Base-by-base conservation (phyloP, 2,329 filamentous ascomycete genomes). In the Colletotrichum aenigma region DNA sequence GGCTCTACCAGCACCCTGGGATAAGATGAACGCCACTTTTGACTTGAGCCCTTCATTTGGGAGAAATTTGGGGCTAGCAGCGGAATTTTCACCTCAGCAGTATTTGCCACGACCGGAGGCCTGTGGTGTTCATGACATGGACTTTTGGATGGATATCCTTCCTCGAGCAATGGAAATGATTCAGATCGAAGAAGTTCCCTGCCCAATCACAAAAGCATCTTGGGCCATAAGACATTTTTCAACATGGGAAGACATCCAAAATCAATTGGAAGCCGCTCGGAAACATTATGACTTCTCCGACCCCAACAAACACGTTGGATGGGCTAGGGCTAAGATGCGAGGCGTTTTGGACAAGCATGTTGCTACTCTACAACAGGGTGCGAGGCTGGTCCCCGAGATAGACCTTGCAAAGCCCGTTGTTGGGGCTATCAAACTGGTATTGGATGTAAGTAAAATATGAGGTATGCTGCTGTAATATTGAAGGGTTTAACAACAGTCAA, bases 141-240 rank as follows among this genome's bases (percentile, higher is more conserved):
- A 4, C 1, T 38, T 38, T 18, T 38, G 36, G 36, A 18, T 16
- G 0, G 36, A 38, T 1, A 18, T 38, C 1, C 36, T 38, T 9
- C 36, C 36, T 2, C 1, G 16, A 1, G 36, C 36, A 1, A 38
- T 38, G 36, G 16, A 38, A 1, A 38, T 9, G 4, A 18, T 38
- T 38, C 4, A 38, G 2, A 3, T 0, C 1, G 36, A 43, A 4
- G 4, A 43, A 5, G 3, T 0, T 0, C 36, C 7, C 0, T 18
- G 36, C 1, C 16, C 36, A 9, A 43, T 18, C 9, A 0, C 16
- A 10, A 43, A 43, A 16, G 6, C 16, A 3, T 0, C 0, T 9
- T 43, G 36, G 36, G 16, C 36, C 0, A 3, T 43, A 5, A 0
- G 36, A 4, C 36, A 43, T 7, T 6, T 43, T 3, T 9, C 36